Conservation (phyloP, 495 filamentous ascomycete genomes). For the Neurospora terricola region DNA sequence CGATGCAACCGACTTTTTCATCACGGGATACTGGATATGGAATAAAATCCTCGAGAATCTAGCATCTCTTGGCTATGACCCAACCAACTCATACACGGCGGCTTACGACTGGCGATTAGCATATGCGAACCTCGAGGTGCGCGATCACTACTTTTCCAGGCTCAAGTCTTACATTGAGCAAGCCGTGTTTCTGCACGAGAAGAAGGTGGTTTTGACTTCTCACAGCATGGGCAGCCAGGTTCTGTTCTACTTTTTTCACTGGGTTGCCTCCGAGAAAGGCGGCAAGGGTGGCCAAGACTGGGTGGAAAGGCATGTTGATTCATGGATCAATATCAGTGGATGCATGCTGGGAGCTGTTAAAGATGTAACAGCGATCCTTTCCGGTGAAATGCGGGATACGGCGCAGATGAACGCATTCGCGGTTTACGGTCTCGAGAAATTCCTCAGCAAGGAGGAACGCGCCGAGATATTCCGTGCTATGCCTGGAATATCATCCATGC, state of each 20-base stretch:
- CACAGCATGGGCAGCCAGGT: slow-evolving; percentile 98
- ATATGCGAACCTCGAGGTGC: slow-evolving; percentile 74
- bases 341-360: slow-evolving; percentile 96
- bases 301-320: slow-evolving; percentile 84
- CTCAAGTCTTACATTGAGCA: slow-evolving; percentile 86
- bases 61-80: slow-evolving; percentile 91
- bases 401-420: slow-evolving; percentile 96
- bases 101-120: slow-evolving; percentile 98
- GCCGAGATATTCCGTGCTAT: slow-evolving; percentile 93
- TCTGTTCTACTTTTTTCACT: slow-evolving; percentile 93
- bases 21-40: slow-evolving; percentile 94
- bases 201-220: slow-evolving; percentile 80
- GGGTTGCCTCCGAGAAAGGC: slow-evolving; percentile 73
- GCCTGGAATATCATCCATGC: slow-evolving; percentile 93
- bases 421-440: slow-evolving; percentile 94
- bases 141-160: slow-evolving; percentile 88
- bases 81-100: slow-evolving; percentile 88
- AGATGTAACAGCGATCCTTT: slow-evolving; percentile 81
- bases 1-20: slow-evolving; percentile 96
- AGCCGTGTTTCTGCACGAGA: slow-evolving; percentile 52
- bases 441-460: slow-evolving; percentile 78
- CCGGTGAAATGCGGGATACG: slow-evolving; percentile 96
- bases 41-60: slow-evolving; percentile 96
- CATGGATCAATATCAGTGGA: slow-evolving; percentile 96
- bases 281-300: slow-evolving; percentile 76